These are phyloP conservation scores for Emericellopsis cladophorae DNA, from an alignment of 2,329 filamentous ascomycete species.

Conservation along the genomic window DNA sequence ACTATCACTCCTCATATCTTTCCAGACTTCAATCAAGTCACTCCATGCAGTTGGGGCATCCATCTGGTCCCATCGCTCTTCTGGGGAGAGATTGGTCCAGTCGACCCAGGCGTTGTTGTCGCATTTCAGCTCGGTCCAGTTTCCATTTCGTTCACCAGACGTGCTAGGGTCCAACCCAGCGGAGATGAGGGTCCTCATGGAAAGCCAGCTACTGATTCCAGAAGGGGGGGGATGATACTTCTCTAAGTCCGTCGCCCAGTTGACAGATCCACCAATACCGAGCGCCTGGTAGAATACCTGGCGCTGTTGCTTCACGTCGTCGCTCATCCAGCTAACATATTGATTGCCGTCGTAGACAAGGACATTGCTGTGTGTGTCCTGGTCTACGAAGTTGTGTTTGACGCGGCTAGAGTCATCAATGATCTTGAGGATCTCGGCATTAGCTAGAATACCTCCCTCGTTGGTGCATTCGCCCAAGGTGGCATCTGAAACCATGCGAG, in stretches of 20 bases:
- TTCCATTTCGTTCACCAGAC: neutral
- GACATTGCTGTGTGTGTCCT: constrained; percentile 2
- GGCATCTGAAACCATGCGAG: too few relatives aligned
- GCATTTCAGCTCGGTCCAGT: neutral
- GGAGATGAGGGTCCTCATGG: neutral
- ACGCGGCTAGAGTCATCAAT: neutral
- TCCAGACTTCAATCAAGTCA: neutral
- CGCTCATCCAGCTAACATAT: constrained; percentile 3
- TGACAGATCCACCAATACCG: neutral
- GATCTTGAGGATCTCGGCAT: too few relatives aligned
- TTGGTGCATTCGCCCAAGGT: too few relatives aligned
- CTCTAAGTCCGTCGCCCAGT: neutral
- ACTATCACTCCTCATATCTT: neutral
- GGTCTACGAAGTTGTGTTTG: neutral
- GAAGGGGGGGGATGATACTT: neutral
- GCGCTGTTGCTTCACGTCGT: neutral
- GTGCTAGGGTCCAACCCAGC: too few relatives aligned
- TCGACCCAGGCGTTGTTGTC: neutral
- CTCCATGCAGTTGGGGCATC: neutral
- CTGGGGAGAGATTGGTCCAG: neutral
- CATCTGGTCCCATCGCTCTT: neutral
- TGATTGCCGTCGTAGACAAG: constrained; percentile 9
- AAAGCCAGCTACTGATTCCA: too few relatives aligned
- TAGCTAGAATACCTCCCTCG: too few relatives aligned
- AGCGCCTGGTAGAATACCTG: neutral